These are phyloP conservation scores for Mariannaea elegans DNA, from an alignment of 2,329 filamentous ascomycete species.

Conservation along the genomic window DNA sequence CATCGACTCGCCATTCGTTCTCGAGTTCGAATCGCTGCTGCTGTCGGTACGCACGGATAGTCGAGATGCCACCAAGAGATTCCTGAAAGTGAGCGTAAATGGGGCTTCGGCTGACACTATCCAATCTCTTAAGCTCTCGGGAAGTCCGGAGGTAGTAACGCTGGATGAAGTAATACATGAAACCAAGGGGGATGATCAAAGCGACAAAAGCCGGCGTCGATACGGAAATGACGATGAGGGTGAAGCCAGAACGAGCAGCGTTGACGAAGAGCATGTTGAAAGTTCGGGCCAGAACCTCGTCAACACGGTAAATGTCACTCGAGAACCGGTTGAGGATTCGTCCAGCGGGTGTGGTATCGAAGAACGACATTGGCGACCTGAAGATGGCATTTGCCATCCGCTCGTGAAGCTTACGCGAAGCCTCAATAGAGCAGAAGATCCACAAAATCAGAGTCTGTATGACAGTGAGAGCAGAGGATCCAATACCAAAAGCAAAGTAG, in stretches of 20 bases:
- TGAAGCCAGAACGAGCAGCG: conserved; percentile 79
- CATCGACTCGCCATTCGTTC: conserved; percentile 97
- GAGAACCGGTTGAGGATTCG: conserved; percentile 97
- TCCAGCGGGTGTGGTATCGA: conserved; percentile 96
- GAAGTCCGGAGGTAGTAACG: conserved; percentile 97
- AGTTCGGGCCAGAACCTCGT: conserved; percentile 92
- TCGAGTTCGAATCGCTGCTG: conserved; percentile 87
- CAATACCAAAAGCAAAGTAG: conserved; percentile 94
- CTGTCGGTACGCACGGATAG: conserved; percentile 94
- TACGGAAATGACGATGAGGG: conserved; percentile 83
- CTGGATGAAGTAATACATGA: conserved; percentile 91
- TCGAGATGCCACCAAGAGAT: conserved; percentile 90
- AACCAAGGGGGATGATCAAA: conserved; percentile 81
- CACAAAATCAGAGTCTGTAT: conserved; percentile 93
- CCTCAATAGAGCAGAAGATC: conserved; percentile 99
- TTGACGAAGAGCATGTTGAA: conserved; percentile 97
- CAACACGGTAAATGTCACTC: conserved; percentile 83
- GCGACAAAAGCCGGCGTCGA: conserved; percentile 82
- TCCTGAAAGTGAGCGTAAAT: conserved; percentile 99
- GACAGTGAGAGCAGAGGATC: conserved; percentile 84
- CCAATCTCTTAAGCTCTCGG: conserved; percentile 92
- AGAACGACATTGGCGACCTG: conserved; percentile 97
- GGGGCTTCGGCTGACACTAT: conserved; percentile 93
- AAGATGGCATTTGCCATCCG: conserved; percentile 98
- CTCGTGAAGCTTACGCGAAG: conserved; percentile 95